Evolutionary conservation across 2,329 filamentous ascomycete species (phyloP), one percentile per base, ranked within the genome.

Genomic region (Chaetothyriales sp.): DNA sequence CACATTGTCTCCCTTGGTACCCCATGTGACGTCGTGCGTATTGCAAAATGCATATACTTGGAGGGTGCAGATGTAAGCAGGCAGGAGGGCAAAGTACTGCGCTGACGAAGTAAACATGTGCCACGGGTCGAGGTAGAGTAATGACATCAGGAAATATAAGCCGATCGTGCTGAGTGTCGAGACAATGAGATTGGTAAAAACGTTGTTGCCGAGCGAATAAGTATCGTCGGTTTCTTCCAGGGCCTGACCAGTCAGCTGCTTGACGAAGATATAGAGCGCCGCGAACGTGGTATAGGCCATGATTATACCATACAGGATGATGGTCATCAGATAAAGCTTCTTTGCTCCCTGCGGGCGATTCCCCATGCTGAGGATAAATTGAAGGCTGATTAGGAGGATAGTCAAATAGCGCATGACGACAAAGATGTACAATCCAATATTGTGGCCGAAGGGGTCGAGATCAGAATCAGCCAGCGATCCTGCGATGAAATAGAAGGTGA

Each of bases 11-110:
- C 92, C 92, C 71, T 98, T 98, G 46, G 92, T 98, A 45, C 92
- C 92, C 92, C 92, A 98, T 0, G 89, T 94, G 18, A 98, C 89
- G 66, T 98, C 92, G 77, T 98, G 92, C 0, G 90, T 94, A 72
- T 98, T 98, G 75, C 92, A 97, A 70, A 98, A 98, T 44, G 92
- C 92, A 70, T 98, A 98, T 18, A 97, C 89, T 69, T 98, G 92
- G 2, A 98, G 77, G 0, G 88, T 97, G 73, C 92, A 97, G 69
- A 98, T 94, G 73, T 97, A 98, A 43, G 77, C 83, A 0, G 92
- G 92, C 37, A 98, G 76, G 22, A 98, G 81, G 46, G 89, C 77
- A 66, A 98, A 95, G 74, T 98, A 98, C 67, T 95, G 89, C 0
- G 77, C 80, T 0, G 86, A 82, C 0, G 84, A 90, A 10, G 92